Evolutionary conservation across 2,329 filamentous ascomycete species (phyloP), one percentile per base, ranked within the genome.

Genomic region (Phyllosticta citrichinensis): DNA sequence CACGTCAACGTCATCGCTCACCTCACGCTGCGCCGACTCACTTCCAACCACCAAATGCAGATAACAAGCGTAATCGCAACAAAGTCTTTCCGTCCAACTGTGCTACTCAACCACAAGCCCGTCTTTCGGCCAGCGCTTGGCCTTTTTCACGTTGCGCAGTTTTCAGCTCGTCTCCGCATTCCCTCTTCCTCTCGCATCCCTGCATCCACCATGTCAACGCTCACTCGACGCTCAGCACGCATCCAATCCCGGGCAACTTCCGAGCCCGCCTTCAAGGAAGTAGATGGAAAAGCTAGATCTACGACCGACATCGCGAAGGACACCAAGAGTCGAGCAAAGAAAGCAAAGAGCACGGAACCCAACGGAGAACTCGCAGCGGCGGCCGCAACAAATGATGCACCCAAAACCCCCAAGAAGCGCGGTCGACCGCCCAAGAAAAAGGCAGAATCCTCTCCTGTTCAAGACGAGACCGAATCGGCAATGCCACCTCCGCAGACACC

Each of bases 401-500:
- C 33, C 11, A 40, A 40, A 40, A 17, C 33, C 12, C 11, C 33
- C 12, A 55, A 50, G 51, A 60, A 60, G 52, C 57, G 57, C 52
- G 57, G 57, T 25, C 52, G 57, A 19, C 57, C 57, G 17, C 14
- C 24, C n/a, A 51, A 20, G 47, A 10, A 51, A 51, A 20, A 51
- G 19, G 12, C 5, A 14, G 47, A n/a, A n/a, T 9, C 47, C 17
- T 3, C 17, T 51, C 8, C 47, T n/a, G 47, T 8, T 10, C 19
- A 17, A 10, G 47, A 51, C 6, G 47, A n/a, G 9, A 62, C 62
- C 17, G 66, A 67, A 6, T 64, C 68, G 1, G 12, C 35, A 17
- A 69, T 68, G 27, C 64, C 67, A 17, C 64, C 66, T 19, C 69
- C 69, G 0, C 69, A 69, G 30, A 73, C 69, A 20, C 33, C 33